A percentile compares a stretch with the other conserved stretches of the same genome.
Conservation (phyloP, 768 basidiomycete genomes). For the Calocybe indica region DNA sequence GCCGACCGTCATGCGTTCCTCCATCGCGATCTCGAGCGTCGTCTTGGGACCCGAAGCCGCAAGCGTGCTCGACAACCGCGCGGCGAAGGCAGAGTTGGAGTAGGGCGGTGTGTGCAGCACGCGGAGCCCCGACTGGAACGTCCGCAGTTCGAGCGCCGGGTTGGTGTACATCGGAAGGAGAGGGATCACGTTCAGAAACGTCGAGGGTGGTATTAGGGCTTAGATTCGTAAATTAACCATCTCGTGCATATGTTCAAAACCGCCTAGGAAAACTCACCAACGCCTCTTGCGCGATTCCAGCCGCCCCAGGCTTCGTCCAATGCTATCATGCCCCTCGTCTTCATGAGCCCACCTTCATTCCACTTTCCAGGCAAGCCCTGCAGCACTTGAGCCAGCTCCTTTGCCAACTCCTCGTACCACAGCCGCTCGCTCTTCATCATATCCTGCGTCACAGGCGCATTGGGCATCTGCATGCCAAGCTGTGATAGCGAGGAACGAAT, state of each 20-base stretch:
- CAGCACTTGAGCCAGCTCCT: slow-evolving; percentile 74
- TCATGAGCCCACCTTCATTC: slow-evolving; percentile 61
- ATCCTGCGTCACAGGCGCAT: slow-evolving; percentile 81
- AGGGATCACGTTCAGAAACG: slow-evolving; percentile 71
- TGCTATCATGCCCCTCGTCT: slow-evolving; percentile 71
- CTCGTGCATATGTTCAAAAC: neutral
- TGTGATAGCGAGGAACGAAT: slow-evolving; percentile 87
- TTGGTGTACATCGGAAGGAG: slow-evolving; percentile 58
- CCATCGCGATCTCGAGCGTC: slow-evolving; percentile 63
- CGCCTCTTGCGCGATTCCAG: slow-evolving; percentile 91
- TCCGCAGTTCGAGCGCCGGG: slow-evolving; percentile 62
- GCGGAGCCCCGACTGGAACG: slow-evolving; percentile 66
- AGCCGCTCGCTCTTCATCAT: slow-evolving; percentile 78
- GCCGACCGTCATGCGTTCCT: slow-evolving; percentile 67
- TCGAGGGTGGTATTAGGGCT: slow-evolving; percentile 90
- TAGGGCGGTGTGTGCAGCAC: slow-evolving; percentile 85
- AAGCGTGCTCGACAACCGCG: slow-evolving; percentile 56
- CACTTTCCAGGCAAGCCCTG: slow-evolving; percentile 32
- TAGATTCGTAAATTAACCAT: slow-evolving; percentile 19
- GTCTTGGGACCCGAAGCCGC: slow-evolving; percentile 45
- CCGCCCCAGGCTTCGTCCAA: slow-evolving; percentile 93
- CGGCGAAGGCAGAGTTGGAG: slow-evolving; percentile 59
- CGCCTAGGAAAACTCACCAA: slow-evolving; percentile 48
- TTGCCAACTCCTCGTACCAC: slow-evolving; percentile 78
- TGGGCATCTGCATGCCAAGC: slow-evolving; percentile 73